phyloP scores from a whole-genome alignment of 2,329 filamentous ascomycete genomes.

The Colletotrichum magnum region DNA sequence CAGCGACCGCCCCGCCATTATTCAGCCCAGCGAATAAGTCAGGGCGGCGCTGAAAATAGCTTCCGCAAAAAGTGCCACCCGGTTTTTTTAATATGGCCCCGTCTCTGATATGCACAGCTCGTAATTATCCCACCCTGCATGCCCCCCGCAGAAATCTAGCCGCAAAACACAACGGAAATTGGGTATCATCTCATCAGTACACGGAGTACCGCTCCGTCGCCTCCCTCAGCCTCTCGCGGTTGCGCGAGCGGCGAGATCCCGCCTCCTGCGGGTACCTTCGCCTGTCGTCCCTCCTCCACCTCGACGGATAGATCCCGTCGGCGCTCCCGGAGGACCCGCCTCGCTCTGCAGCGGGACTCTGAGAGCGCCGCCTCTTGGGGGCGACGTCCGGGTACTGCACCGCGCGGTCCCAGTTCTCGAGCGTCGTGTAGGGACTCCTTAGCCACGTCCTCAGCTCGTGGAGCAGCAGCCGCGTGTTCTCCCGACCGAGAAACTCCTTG shows the following conservation, averaged over 20 bases:
- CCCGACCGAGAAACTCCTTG: slow-evolving; percentile 81
- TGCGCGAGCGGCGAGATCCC: slow-evolving; percentile 28
- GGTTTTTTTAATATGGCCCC: background rate
- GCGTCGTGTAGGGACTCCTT: slow-evolving; percentile 79
- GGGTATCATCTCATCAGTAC: slow-evolving; percentile 29
- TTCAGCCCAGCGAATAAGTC: slow-evolving; percentile 14
- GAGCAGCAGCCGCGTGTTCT: slow-evolving; percentile 81
- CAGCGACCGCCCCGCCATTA: slow-evolving; percentile 21
- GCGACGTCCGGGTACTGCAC: slow-evolving; percentile 74
- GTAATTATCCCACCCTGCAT: background rate
- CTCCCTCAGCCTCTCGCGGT: slow-evolving; percentile 29
- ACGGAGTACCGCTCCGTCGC: slow-evolving; percentile 33
- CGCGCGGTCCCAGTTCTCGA: slow-evolving; percentile 84
- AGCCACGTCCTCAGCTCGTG: slow-evolving; percentile 90
- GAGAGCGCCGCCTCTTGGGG: slow-evolving; percentile 32
- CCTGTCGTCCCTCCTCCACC: slow-evolving; percentile 39
- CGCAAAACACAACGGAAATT: background rate
- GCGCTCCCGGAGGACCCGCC: slow-evolving; percentile 3
- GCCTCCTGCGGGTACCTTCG: slow-evolving; percentile 28
- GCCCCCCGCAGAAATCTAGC: background rate
- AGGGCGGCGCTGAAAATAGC: slow-evolving; percentile 12
- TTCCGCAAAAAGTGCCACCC: slow-evolving; percentile 13
- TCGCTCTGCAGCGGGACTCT: slow-evolving; percentile 25
- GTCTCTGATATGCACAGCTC: background rate
- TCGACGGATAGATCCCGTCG: slow-evolving; percentile 38